Conservation (phyloP, 805 yeast genomes). For the Candida hispaniensis region DNA sequence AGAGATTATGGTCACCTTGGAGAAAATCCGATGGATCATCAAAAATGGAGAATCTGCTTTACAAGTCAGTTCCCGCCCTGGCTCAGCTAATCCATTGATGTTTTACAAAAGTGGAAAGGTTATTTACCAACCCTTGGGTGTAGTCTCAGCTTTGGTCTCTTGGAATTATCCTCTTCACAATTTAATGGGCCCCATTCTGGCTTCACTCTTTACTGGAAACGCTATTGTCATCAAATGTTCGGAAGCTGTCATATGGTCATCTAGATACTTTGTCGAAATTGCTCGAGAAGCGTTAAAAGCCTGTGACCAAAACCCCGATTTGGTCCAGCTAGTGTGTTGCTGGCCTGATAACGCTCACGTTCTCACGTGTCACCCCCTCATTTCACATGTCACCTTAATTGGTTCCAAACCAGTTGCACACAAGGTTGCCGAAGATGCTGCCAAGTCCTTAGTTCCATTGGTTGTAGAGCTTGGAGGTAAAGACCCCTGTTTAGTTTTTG, state of each 20-base stretch:
- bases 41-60: slow-evolving; percentile 69
- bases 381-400: slow-evolving; percentile 85
- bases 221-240: slow-evolving; percentile 88
- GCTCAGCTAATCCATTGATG: slow-evolving; percentile 77
- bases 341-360: slow-evolving; percentile 84
- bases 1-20: slow-evolving; percentile 88
- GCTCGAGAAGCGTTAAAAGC: slow-evolving; percentile 60
- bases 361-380: slow-evolving; percentile 71
- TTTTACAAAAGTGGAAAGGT: slow-evolving; percentile 89
- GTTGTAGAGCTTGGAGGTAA: slow-evolving; percentile 97
- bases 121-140: slow-evolving; percentile 84
- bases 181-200: slow-evolving; percentile 82
- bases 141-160: slow-evolving; percentile 79
- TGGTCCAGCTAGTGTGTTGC: slow-evolving; percentile 81
- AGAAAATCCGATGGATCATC: slow-evolving; percentile 82
- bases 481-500: slow-evolving; percentile 81
- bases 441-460: slow-evolving; percentile 81
- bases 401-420: slow-evolving; percentile 96
- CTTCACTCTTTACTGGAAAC: slow-evolving; percentile 84
- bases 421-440: slow-evolving; percentile 70
- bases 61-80: slow-evolving; percentile 65
- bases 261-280: slow-evolving; percentile 62
- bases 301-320: slow-evolving; percentile 66
- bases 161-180: slow-evolving; percentile 99
- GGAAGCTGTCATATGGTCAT: slow-evolving; percentile 93